Percentiles rank a stretch among this genome's conserved stretches.
phyloP scores from a whole-genome alignment of 2,329 filamentous ascomycete species.

The Atkinsonella hypoxylon region DNA sequence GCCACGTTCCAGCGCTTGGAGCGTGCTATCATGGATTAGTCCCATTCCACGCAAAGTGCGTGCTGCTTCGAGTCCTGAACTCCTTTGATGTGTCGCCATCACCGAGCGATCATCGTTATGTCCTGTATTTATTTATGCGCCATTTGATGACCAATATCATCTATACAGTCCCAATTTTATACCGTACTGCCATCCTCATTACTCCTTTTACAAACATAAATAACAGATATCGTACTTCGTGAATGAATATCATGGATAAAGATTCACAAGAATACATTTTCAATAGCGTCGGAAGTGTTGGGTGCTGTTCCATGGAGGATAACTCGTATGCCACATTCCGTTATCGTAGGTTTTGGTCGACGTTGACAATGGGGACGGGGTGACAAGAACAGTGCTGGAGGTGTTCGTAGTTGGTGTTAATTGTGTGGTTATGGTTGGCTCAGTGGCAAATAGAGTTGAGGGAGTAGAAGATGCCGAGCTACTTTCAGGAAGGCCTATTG shows the following conservation, averaged over 20 bases:
- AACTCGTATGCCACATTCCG: conserved; percentile 34
- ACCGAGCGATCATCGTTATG: neutral
- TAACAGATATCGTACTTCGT: neutral
- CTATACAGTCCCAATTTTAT: neutral
- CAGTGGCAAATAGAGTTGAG: neutral
- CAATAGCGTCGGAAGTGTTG: neutral
- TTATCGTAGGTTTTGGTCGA: conserved; percentile 25
- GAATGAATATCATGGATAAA: neutral
- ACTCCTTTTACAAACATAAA: neutral
- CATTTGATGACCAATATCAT: neutral
- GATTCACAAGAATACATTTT: neutral
- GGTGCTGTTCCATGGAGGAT: conserved; percentile 32
- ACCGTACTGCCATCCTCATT: neutral
- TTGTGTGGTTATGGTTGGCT: neutral
- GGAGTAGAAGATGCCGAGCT: neutral
- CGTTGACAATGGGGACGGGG: conserved; percentile 8
- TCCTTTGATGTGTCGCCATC: neutral
- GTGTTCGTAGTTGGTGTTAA: neutral
- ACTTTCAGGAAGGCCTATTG: neutral
- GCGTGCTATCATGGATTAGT: conserved; percentile 5
- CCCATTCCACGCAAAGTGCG: neutral
- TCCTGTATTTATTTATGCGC: neutral
- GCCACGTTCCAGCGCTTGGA: conserved; percentile 12
- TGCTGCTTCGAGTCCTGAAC: neutral
- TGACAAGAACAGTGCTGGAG: conserved; percentile 2